These are phyloP conservation scores for Trichophyton equinum DNA, from an alignment of 2,329 filamentous ascomycete genomes.

Conservation along the genomic window DNA sequence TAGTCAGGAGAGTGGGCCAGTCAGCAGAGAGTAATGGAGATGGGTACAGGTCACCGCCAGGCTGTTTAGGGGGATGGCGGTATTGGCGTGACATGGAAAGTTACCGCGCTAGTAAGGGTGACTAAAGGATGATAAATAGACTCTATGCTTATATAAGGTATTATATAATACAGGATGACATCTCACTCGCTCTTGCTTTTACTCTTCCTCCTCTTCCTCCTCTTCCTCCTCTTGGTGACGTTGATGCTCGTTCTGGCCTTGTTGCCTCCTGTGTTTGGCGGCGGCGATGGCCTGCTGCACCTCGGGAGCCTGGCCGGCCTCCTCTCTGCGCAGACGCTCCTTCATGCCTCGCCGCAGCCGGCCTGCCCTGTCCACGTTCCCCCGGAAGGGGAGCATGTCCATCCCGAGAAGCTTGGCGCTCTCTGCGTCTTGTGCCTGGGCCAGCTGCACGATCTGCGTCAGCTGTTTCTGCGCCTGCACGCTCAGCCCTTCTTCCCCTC, in stretches of 20 bases:
- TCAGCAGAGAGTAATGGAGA: background rate
- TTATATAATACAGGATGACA: background rate
- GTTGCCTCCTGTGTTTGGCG: conserved; percentile 24
- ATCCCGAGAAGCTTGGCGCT: conserved; percentile 57
- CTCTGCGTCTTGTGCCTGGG: conserved; percentile 54
- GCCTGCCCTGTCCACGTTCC: conserved; percentile 52
- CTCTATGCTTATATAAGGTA: background rate
- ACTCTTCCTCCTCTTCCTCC: background rate
- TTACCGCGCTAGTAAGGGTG: background rate
- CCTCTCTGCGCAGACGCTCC: conserved; percentile 81
- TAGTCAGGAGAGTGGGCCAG: background rate
- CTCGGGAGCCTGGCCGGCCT: conserved; percentile 63
- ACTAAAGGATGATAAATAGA: background rate
- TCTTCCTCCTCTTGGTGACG: background rate
- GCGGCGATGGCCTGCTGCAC: conserved; percentile 62
- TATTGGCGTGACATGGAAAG: background rate
- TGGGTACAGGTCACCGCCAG: background rate
- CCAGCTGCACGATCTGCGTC: conserved; percentile 50
- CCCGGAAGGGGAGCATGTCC: conserved; percentile 68
- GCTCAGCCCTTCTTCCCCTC: conserved; percentile 25
- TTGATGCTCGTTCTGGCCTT: background rate
- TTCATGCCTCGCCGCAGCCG: conserved; percentile 60
- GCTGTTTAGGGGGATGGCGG: background rate
- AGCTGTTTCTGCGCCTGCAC: conserved; percentile 50
- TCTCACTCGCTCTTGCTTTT: background rate